phyloP scores from a whole-genome alignment of 306 rosid species.

The Betula pendula region DNA sequence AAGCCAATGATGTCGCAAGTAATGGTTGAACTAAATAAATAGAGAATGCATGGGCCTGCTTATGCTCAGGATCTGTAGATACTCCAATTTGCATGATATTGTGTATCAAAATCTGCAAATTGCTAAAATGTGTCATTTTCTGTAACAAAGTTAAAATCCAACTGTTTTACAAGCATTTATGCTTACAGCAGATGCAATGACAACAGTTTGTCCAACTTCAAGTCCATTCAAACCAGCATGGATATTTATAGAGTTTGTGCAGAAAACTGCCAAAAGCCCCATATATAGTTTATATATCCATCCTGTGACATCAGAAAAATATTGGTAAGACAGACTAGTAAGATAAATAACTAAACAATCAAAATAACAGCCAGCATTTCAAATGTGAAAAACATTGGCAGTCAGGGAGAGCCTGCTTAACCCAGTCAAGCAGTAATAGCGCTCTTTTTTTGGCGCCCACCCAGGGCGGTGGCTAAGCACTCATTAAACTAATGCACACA shows the following conservation, averaged over 20 bases:
- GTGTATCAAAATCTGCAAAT: conserved; percentile 72
- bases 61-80: conserved; percentile 63
- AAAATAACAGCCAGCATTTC: conserved; percentile 20
- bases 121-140: conserved; percentile 23
- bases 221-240: conserved; percentile 95
- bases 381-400: not conserved
- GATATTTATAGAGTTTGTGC: conserved; percentile 92
- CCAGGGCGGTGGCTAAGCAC: no score
- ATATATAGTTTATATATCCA: conserved; percentile 90
- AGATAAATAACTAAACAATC: not conserved
- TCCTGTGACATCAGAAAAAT: conserved; percentile 46
- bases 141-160: conserved; percentile 10
- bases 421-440: not conserved
- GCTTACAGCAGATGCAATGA: conserved; percentile 79
- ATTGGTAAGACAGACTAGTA: conserved; percentile 1
- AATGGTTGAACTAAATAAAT: conserved; percentile 76
- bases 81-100: conserved; percentile 88
- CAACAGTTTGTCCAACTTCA: conserved; percentile 91
- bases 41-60: conserved; percentile 90
- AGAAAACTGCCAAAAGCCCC: conserved; percentile 94
- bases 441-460: not conserved
- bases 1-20: conserved; percentile 73
- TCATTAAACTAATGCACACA: not conserved
- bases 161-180: conserved; percentile 22
- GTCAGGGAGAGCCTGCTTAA: not conserved